A percentile compares a stretch with the other conserved stretches of the same genome.
phyloP scores from a whole-genome alignment of 2,329 filamentous ascomycete genomes.

The Pseudogymnoascus sp. region DNA sequence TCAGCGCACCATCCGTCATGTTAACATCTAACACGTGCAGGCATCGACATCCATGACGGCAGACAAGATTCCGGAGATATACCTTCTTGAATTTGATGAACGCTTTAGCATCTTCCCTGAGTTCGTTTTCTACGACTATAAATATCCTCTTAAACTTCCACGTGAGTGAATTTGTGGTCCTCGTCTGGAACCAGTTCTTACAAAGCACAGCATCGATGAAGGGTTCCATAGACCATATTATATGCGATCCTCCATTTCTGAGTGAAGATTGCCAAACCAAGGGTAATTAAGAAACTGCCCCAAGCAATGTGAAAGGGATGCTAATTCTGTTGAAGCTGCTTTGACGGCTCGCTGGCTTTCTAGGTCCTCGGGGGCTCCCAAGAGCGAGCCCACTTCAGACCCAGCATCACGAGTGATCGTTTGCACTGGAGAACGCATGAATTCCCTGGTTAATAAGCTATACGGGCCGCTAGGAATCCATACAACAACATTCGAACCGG shows the following conservation, averaged over 20 bases:
- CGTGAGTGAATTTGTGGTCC: slow-evolving; percentile 30
- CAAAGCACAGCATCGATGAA: slow-evolving; percentile 44
- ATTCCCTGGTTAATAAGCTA: slow-evolving; percentile 54
- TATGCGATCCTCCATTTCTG: slow-evolving; percentile 72
- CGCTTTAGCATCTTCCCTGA: slow-evolving; percentile 68
- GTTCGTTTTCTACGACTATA: slow-evolving; percentile 68
- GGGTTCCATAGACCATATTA: slow-evolving; percentile 58
- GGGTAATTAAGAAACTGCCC: slow-evolving; percentile 35
- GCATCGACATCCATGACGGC: slow-evolving; percentile 24
- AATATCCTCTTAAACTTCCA: slow-evolving; percentile 58
- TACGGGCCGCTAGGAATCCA: slow-evolving; percentile 55
- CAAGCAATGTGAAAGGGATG: background rate
- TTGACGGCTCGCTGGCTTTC: slow-evolving; percentile 68
- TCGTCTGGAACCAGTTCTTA: background rate
- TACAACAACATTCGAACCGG: slow-evolving; percentile 61
- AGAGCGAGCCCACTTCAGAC: background rate
- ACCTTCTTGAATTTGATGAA: slow-evolving; percentile 65
- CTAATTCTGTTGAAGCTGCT: slow-evolving; percentile 44
- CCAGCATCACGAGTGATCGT: slow-evolving; percentile 43
- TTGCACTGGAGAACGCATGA: slow-evolving; percentile 74
- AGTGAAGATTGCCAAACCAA: slow-evolving; percentile 77
- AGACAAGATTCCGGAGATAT: slow-evolving; percentile 46
- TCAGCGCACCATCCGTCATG: background rate
- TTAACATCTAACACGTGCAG: slow-evolving; percentile 13
- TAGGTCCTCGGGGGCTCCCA: slow-evolving; percentile 31